phyloP scores from a whole-genome alignment of 164 flowering plant species.

The Tetrastigma voinierianum region DNA sequence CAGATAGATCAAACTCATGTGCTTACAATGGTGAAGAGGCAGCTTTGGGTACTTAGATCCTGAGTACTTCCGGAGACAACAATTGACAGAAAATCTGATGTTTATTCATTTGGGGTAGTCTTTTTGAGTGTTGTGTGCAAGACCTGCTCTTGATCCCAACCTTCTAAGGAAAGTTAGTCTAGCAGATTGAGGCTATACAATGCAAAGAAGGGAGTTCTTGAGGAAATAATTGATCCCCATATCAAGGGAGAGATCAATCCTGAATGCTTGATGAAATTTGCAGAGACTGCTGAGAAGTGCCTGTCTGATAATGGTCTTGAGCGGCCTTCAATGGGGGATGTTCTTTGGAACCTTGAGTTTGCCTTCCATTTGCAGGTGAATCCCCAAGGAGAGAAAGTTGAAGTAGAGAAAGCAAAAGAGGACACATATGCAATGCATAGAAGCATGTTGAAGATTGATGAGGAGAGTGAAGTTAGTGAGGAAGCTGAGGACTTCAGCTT shows the following conservation, averaged over 20 bases:
- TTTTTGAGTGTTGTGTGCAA: conserved; percentile 54
- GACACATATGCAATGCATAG: conserved; percentile 3
- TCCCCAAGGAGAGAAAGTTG: conserved; percentile 10
- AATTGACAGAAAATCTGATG: conserved; percentile 45
- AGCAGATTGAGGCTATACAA: conserved; percentile 46
- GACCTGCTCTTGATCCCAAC: conserved; percentile 46
- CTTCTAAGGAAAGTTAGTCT: conserved; percentile 61
- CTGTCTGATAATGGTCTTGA: conserved; percentile 40
- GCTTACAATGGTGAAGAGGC: conserved; percentile 50
- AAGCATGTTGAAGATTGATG: conserved; percentile 9
- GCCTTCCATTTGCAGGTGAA: conserved; percentile 39
- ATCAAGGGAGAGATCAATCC: conserved; percentile 31
- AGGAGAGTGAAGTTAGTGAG: conserved; percentile 15
- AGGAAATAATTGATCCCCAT: conserved; percentile 40
- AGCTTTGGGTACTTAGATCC: conserved; percentile 53
- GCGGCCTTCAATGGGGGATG: conserved; percentile 56
- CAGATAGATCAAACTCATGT: conserved; percentile 42
- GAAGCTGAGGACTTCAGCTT: conserved; percentile 16
- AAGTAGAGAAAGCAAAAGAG: background rate
- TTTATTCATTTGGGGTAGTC: conserved; percentile 57
- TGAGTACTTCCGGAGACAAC: conserved; percentile 44
- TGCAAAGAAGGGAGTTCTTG: conserved; percentile 34
- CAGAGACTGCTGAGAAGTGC: conserved; percentile 43
- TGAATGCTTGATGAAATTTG: conserved; percentile 38
- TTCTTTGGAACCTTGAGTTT: conserved; percentile 52